These are phyloP conservation scores for Trichomonascaceae sp. DNA, from an alignment of 1,139 yeast genomes.

Conservation along the genomic window DNA sequence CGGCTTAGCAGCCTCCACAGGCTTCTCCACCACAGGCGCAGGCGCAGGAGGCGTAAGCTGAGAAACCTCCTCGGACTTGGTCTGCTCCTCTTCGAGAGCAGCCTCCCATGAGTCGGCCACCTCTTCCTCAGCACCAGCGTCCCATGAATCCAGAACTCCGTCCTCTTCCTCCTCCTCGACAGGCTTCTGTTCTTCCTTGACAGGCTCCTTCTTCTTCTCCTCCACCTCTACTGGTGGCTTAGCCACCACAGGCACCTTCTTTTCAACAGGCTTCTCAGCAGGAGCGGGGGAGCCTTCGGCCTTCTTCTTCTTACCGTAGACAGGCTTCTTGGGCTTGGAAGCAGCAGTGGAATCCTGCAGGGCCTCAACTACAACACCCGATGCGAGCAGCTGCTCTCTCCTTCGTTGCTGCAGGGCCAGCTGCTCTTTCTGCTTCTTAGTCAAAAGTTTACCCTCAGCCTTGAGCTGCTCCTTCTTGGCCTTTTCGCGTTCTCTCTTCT, in stretches of 20 bases:
- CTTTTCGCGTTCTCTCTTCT: conserved; percentile 60
- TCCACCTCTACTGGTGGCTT: conserved; percentile 12
- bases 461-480: conserved; percentile 82
- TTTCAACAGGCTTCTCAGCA: conserved; percentile 12
- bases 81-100: conserved; percentile 9
- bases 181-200: conserved; percentile 28
- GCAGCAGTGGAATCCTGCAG: conserved; percentile 31
- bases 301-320: conserved; percentile 60
- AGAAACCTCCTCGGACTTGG: conserved; percentile 15
- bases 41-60: conserved; percentile 11
- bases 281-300: conserved; percentile 29
- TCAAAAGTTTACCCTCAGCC: conserved; percentile 72
- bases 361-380: conserved; percentile 69
- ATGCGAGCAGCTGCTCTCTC: conserved; percentile 68
- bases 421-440: conserved; percentile 93
- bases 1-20: conserved; percentile 15
- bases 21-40: conserved; percentile 10
- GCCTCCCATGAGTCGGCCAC: conserved; percentile 12
- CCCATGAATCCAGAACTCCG: conserved; percentile 24
- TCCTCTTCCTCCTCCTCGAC: conserved; percentile 27
- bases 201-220: conserved; percentile 16
- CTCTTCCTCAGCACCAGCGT: conserved; percentile 19
- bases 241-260: conserved; percentile 15
- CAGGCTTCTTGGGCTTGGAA: conserved; percentile 56
- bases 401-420: conserved; percentile 78